phyloP scores from a whole-genome alignment of 768 basidiomycete genomes.

The Suillus sp. region DNA sequence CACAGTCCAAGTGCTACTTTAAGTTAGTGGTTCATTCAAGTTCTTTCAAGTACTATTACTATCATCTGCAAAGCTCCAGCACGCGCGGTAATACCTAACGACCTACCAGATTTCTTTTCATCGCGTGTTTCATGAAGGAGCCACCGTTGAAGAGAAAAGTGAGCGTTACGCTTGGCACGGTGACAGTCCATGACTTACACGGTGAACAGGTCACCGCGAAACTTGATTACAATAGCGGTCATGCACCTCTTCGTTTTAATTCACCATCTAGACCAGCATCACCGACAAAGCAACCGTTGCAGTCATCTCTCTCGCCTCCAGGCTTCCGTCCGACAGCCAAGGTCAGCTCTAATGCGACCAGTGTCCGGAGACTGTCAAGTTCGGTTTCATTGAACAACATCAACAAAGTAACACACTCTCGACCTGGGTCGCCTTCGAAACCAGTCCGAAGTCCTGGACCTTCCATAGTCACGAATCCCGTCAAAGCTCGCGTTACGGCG shows the following conservation, averaged over 20 bases:
- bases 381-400: slow-evolving; percentile 22
- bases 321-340: slow-evolving; percentile 57
- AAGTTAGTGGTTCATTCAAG: slow-evolving; percentile 7
- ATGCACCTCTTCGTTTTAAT: slow-evolving; percentile 32
- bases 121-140: slow-evolving; percentile 33
- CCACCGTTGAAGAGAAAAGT: slow-evolving; percentile 51
- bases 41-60: slow-evolving; percentile 14
- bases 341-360: slow-evolving; percentile 56
- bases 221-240: slow-evolving; percentile 42
- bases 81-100: slow-evolving; percentile 2
- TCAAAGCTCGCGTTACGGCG: slow-evolving; percentile 28
- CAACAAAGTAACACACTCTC: slow-evolving; percentile 35
- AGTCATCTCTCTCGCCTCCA: slow-evolving; percentile 30
- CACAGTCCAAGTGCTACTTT: slow-evolving; percentile 9
- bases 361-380: slow-evolving; percentile 28
- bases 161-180: slow-evolving; percentile 15
- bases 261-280: slow-evolving; percentile 50
- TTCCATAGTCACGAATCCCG: slow-evolving; percentile 26
- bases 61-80: slow-evolving; percentile 7
- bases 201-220: slow-evolving; percentile 53
- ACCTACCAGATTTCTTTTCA: slow-evolving; percentile 1
- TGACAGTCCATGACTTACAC: slow-evolving; percentile 8
- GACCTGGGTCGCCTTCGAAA: slow-evolving; percentile 41
- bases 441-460: slow-evolving; percentile 39
- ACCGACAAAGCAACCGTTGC: slow-evolving; percentile 42